Conservation (phyloP, 2,329 filamentous ascomycete genomes). For the Macroventuria anomochaeta region DNA sequence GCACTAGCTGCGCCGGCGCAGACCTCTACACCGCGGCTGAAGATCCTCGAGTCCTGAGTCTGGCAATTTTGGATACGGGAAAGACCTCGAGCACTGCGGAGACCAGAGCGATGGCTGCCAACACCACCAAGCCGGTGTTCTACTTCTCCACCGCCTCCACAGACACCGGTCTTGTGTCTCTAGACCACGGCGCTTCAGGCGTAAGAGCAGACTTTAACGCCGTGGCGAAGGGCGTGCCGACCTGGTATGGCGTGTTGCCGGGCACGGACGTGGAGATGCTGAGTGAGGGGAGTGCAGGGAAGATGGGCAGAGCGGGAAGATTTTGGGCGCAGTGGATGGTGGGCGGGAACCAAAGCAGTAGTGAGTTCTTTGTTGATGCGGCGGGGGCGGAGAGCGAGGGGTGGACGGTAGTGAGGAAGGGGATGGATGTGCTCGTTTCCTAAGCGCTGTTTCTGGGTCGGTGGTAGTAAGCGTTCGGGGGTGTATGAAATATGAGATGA, state of each 20-base stretch:
- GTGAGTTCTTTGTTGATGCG: background rate
- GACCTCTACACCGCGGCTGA: background rate
- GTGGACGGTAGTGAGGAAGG: background rate
- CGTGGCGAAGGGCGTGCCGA: background rate
- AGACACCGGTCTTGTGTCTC: background rate
- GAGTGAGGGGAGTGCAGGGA: background rate
- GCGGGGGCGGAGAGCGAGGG: background rate
- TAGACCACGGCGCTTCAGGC: background rate
- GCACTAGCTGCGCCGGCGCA: background rate
- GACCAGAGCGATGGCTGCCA: background rate
- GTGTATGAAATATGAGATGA: background rate
- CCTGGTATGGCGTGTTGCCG: background rate
- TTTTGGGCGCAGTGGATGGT: slow-evolving; percentile 8
- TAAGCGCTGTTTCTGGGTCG: too few relatives aligned
- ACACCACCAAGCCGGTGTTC: background rate
- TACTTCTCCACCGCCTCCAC: background rate
- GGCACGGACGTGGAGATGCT: background rate
- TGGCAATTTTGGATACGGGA: background rate
- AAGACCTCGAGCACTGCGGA: background rate
- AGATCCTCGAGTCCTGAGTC: background rate
- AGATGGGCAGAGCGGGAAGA: background rate
- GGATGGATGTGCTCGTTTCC: background rate
- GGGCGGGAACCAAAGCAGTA: background rate
- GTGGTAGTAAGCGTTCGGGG: too few relatives aligned
- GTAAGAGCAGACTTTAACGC: background rate